These are phyloP conservation scores for Candida maltosa DNA, from an alignment of 805 yeast species.

Conservation along the genomic window DNA sequence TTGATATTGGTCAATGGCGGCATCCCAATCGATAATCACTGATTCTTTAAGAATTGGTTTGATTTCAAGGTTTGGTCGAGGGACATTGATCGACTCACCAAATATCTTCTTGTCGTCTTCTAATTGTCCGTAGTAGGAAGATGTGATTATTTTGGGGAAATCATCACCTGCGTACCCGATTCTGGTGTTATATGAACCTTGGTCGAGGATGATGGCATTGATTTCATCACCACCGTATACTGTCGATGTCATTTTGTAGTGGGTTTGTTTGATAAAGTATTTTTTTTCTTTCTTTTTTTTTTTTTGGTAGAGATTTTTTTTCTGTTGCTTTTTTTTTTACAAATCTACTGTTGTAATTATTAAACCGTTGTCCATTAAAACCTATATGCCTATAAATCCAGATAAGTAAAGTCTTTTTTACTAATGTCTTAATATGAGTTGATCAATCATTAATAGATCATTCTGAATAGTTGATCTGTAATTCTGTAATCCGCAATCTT, in stretches of 20 bases:
- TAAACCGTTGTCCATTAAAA: no score
- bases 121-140: slow-evolving; percentile 54
- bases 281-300: no score
- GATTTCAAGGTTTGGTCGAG: slow-evolving; percentile 49
- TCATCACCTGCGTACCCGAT: slow-evolving; percentile 94
- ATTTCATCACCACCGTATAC: slow-evolving; percentile 67
- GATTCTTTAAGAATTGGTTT: slow-evolving; percentile 60
- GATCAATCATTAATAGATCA: slow-evolving; percentile 7
- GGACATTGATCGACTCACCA: slow-evolving; percentile 46
- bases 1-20: slow-evolving; percentile 70
- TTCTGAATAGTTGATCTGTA: slow-evolving; percentile 2
- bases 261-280: no score
- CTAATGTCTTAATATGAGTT: slow-evolving; percentile 7
- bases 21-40: slow-evolving; percentile 80
- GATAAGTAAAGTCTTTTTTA: background rate
- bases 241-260: slow-evolving; percentile 22
- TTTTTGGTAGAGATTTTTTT: no score
- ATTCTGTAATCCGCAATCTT: slow-evolving; percentile 1
- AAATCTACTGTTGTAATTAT: no score
- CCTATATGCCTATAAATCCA: no score
- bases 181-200: slow-evolving; percentile 81
- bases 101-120: slow-evolving; percentile 20
- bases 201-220: slow-evolving; percentile 86
- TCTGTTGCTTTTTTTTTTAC: no score
- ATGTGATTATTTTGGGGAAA: slow-evolving; percentile 70